phyloP scores from a whole-genome alignment of 768 basidiomycete genomes.

The Mycena chlorophos region DNA sequence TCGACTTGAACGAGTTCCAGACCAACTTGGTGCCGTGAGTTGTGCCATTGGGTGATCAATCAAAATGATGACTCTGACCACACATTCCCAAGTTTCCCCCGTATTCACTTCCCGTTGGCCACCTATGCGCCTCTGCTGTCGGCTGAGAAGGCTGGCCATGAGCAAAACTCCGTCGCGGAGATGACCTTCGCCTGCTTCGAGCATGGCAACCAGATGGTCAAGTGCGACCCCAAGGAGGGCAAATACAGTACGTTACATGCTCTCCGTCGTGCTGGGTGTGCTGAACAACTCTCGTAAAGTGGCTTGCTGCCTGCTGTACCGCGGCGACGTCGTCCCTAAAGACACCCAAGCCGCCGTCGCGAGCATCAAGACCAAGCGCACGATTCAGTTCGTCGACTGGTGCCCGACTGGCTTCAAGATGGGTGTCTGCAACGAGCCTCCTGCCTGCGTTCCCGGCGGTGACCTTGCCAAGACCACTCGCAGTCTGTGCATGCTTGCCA shows the following conservation, averaged over 20 bases:
- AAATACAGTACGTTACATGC: constrained; percentile 83
- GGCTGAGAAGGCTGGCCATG: constrained; percentile 93
- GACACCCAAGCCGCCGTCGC: constrained; percentile 92
- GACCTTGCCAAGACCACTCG: constrained; percentile 93
- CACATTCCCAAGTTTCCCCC: constrained; percentile 70
- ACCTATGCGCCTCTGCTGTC: constrained; percentile 95
- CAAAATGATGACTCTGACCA: constrained; percentile 11
- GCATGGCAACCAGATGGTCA: constrained; percentile 93
- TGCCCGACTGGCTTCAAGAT: constrained; percentile 98
- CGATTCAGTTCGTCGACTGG: constrained; percentile 99
- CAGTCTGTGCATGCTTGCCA: constrained; percentile 97
- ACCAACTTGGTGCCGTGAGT: constrained; percentile 96
- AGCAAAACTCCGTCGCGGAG: constrained; percentile 95
- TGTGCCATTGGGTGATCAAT: constrained; percentile 2
- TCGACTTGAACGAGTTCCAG: constrained; percentile 98
- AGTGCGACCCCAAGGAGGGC: constrained; percentile 94
- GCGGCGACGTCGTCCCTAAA: constrained; percentile 96
- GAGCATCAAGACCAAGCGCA: constrained; percentile 94
- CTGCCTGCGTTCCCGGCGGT: constrained; percentile 88
- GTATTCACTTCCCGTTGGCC: constrained; percentile 97
- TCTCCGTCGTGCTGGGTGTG: constrained; percentile 17
- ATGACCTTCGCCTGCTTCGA: constrained; percentile 99
- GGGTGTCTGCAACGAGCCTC: constrained; percentile 96
- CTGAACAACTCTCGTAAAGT: constrained; percentile 41
- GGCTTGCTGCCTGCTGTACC: constrained; percentile 91